Conservation (phyloP, 305 asterid species). For the Ajuga reptans region DNA sequence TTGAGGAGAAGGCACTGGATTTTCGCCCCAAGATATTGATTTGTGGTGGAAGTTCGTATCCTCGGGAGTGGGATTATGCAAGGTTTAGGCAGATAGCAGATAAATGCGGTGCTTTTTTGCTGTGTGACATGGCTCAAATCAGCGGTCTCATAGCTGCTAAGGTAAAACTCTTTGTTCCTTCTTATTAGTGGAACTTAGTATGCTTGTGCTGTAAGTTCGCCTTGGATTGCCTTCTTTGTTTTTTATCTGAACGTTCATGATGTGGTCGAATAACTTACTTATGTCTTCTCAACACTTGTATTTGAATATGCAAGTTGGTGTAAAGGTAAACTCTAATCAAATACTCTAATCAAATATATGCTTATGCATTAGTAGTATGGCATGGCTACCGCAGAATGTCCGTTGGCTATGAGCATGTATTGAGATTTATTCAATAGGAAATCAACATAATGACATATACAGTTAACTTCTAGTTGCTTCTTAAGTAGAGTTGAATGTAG, state of each 20-base stretch:
- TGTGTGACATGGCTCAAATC: slow-evolving; percentile 83
- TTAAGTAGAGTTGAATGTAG: not conserved
- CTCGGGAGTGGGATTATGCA: slow-evolving; percentile 87
- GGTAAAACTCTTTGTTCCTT: slow-evolving; percentile 28
- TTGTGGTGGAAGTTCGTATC: slow-evolving; percentile 95
- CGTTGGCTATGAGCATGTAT: not conserved
- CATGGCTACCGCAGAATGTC: not conserved
- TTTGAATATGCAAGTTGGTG: not conserved
- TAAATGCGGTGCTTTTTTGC: slow-evolving; percentile 58
- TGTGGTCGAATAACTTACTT: slow-evolving; percentile 3
- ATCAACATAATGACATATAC: not conserved
- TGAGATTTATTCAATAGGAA: not conserved
- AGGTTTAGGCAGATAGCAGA: slow-evolving; percentile 60
- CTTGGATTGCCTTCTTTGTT: not conserved
- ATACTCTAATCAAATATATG: not conserved
- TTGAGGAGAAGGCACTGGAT: slow-evolving; percentile 91
- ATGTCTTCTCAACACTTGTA: not conserved
- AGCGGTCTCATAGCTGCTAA: slow-evolving; percentile 79
- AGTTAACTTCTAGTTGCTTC: not conserved
- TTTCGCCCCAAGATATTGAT: slow-evolving; percentile 93
- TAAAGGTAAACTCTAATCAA: not conserved
- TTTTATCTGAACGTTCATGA: not conserved
- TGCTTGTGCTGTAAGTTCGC: not conserved
- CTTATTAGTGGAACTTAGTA: not conserved
- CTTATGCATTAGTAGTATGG: not conserved